Evolutionary conservation across 2,329 filamentous ascomycete species (phyloP).

Genomic region (Bipolaris sorokiniana): DNA sequence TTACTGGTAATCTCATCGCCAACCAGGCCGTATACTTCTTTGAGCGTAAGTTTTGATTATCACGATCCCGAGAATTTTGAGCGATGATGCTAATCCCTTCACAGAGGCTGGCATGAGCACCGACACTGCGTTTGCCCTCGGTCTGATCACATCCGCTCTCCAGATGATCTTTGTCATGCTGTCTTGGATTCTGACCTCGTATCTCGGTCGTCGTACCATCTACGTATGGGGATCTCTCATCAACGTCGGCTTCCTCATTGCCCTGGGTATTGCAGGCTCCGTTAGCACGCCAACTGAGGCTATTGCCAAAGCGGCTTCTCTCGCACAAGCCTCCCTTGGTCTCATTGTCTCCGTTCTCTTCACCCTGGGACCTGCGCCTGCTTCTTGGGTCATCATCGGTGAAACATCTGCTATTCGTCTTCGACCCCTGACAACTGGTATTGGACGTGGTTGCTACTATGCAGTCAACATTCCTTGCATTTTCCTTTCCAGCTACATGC

Average conservation of each 20-base stretch:
- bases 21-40: conserved; percentile 70
- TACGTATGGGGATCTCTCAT: conserved; percentile 66
- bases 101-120: conserved; percentile 62
- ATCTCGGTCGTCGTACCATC: conserved; percentile 67
- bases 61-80: no score
- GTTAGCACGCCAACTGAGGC: conserved; percentile 45
- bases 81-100: neutral
- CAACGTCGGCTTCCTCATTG: conserved; percentile 62
- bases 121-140: conserved; percentile 65
- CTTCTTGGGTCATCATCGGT: conserved; percentile 70
- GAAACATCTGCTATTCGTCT: conserved; percentile 71
- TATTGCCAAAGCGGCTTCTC: conserved; percentile 44
- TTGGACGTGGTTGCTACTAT: conserved; percentile 70
- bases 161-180: conserved; percentile 68
- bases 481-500: conserved; percentile 66
- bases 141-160: conserved; percentile 69
- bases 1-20: conserved; percentile 68
- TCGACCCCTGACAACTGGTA: conserved; percentile 67
- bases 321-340: conserved; percentile 67
- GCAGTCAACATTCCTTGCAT: conserved; percentile 70
- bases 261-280: conserved; percentile 66
- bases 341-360: conserved; percentile 71
- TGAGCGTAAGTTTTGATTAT: conserved; percentile 38
- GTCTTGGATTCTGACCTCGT: conserved; percentile 70
- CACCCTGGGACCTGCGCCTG: conserved; percentile 66